Percentiles rank a stretch among this genome's conserved stretches.
These are phyloP conservation scores for Epichloe brachyelytri DNA, from an alignment of 2,329 filamentous ascomycete genomes.

Conservation along the genomic window DNA sequence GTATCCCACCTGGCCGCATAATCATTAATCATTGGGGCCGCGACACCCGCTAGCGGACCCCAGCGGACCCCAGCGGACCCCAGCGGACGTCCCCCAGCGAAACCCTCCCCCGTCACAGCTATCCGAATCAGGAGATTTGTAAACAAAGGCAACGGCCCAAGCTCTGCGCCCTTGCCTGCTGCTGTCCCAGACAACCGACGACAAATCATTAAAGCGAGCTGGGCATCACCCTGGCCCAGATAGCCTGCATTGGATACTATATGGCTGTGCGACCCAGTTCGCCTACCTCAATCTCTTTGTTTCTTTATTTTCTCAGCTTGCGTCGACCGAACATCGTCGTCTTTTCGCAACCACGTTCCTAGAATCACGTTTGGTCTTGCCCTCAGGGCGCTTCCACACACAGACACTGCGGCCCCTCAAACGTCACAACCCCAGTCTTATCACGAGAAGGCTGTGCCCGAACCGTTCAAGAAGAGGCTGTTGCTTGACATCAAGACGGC, in stretches of 20 bases:
- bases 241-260: slow-evolving; percentile 1
- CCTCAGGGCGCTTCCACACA: background rate
- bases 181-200: slow-evolving; percentile 24
- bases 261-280: slow-evolving; percentile 1
- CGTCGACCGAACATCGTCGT: background rate
- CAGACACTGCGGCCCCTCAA: background rate
- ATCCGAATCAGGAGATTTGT: slow-evolving; percentile 26
- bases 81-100: background rate
- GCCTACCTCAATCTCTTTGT: background rate
- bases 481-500: slow-evolving; percentile 16
- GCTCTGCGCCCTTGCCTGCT: slow-evolving; percentile 13
- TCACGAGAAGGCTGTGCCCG: background rate
- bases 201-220: slow-evolving; percentile 6
- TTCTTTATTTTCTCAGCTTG: background rate
- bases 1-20: slow-evolving; percentile 2
- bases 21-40: background rate
- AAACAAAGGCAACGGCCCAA: slow-evolving; percentile 26
- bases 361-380: background rate
- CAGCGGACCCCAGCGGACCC: background rate
- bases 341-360: background rate
- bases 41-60: slow-evolving; percentile 3
- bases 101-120: slow-evolving; percentile 15
- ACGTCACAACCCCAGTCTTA: background rate
- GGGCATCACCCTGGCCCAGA: slow-evolving; percentile 3
- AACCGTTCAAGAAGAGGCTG: background rate